Percentiles rank a stretch among this genome's conserved stretches.
Conservation (phyloP, 192 early-diverging fungal genomes). For the Spizellomyces punctatus region DNA sequence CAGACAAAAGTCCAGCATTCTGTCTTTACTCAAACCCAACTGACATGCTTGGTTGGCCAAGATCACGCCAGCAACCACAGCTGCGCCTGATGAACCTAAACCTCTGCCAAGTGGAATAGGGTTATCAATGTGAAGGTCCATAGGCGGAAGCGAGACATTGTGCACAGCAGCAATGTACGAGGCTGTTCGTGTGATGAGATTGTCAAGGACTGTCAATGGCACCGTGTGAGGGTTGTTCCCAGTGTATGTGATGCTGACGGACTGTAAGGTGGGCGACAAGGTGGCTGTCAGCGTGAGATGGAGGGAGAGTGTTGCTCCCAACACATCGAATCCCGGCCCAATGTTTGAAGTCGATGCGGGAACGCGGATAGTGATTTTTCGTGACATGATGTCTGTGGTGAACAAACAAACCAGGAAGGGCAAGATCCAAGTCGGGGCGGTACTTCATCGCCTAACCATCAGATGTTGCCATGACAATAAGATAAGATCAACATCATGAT, state of each 20-base stretch:
- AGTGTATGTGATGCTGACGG: constrained; percentile 42
- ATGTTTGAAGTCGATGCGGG: constrained; percentile 98
- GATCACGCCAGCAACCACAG: constrained; percentile 90
- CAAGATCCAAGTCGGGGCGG: too few relatives aligned
- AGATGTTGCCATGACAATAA: neutral
- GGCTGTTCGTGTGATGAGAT: constrained; percentile 93
- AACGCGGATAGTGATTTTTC: constrained; percentile 67
- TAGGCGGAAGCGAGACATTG: constrained; percentile 61
- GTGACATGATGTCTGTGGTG: neutral
- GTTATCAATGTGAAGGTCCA: constrained; percentile 81
- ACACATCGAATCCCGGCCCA: constrained; percentile 95
- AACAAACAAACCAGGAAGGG: too few relatives aligned
- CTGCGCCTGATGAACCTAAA: constrained; percentile 94
- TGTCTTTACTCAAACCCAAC: constrained; percentile 68
- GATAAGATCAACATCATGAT: neutral
- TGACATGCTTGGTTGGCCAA: constrained; percentile 76
- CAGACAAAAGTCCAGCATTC: constrained; percentile 89
- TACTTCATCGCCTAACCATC: neutral
- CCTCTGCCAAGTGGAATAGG: constrained; percentile 95
- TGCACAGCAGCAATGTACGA: constrained; percentile 81
- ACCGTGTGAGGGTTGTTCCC: constrained; percentile 76
- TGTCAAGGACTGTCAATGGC: constrained; percentile 74
- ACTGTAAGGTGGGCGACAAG: constrained; percentile 18
- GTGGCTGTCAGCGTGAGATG: constrained; percentile 67
- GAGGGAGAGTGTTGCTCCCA: constrained; percentile 89